Conservation (phyloP, 495 filamentous ascomycete species). For the Talaromyces borbonicus region DNA sequence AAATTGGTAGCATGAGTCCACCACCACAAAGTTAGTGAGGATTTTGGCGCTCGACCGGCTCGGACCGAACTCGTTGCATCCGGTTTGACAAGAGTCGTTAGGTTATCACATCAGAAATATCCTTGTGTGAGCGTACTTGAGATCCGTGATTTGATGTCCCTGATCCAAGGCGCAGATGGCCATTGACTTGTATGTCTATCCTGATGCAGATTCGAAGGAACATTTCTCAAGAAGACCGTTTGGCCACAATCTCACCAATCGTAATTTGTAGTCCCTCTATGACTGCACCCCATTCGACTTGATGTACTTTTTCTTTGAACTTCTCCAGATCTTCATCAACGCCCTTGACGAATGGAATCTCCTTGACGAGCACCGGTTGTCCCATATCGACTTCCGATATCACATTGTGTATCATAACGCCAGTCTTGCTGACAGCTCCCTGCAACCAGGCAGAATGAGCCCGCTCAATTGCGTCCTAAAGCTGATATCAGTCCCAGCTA, state of each 20-base stretch:
- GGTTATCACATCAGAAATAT: too few species aligned
- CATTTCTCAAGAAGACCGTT: conserved; percentile 11
- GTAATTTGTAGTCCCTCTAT: conserved; percentile 56
- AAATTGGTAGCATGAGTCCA: too few species aligned
- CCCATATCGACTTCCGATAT: conserved; percentile 80
- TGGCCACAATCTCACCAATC: conserved; percentile 32
- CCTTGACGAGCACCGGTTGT: conserved; percentile 57
- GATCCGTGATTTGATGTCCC: not conserved
- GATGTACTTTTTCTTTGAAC: conserved; percentile 62
- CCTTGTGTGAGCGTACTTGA: too few species aligned
- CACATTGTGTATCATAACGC: conserved; percentile 91
- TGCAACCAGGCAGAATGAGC: conserved; percentile 66
- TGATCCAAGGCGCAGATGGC: too few species aligned
- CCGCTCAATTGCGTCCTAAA: conserved; percentile 59
- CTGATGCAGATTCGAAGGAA: too few species aligned
- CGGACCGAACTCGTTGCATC: too few species aligned
- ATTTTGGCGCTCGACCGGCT: too few species aligned
- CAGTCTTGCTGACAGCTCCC: conserved; percentile 66
- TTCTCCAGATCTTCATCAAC: conserved; percentile 50
- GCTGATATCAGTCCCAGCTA: not conserved
- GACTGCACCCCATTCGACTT: conserved; percentile 58
- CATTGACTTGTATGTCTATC: too few species aligned
- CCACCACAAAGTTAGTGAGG: too few species aligned
- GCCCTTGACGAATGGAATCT: conserved; percentile 59
- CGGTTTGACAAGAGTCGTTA: too few species aligned